Evolutionary conservation across 1,284 basidiomycete genomes (phyloP).

Genomic region (Anthracocystis setariae): DNA sequence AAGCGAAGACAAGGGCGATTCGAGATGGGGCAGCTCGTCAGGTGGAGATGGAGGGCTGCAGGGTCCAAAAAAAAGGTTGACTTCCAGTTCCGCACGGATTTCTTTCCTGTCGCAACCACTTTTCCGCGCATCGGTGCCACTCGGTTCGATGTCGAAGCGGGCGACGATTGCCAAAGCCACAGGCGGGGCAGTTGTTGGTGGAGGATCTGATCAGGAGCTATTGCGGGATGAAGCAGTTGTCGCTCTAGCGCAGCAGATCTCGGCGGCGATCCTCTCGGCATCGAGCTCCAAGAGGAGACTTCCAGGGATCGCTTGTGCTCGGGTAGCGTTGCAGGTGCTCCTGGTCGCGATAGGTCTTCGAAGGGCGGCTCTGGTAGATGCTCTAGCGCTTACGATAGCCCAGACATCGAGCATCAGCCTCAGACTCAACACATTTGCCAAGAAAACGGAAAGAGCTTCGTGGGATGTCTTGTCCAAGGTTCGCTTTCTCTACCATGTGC

Average conservation of each 20-base stretch:
- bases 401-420: slow-evolving; percentile 17
- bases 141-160: slow-evolving; percentile 5
- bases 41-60: no score
- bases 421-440: neutral
- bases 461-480: slow-evolving; percentile 1
- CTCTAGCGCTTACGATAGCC: slow-evolving; percentile 8
- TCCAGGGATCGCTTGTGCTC: slow-evolving; percentile 16
- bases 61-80: no score
- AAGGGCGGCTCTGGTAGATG: slow-evolving; percentile 30
- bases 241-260: slow-evolving; percentile 9
- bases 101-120: no score
- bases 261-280: neutral
- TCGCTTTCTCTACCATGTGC: slow-evolving; percentile 17
- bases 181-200: neutral
- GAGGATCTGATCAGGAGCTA: neutral
- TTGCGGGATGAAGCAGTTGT: neutral
- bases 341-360: slow-evolving; percentile 19
- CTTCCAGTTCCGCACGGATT: no score
- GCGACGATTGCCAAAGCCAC: slow-evolving; percentile 9
- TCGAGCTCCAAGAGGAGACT: slow-evolving; percentile 4
- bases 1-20: no score
- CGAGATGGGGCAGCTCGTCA: no score
- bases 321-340: slow-evolving; percentile 23
- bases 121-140: no score
- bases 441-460: neutral